Evolutionary conservation across 805 yeast species (phyloP).

Genomic region (Candida endomychidarum): DNA sequence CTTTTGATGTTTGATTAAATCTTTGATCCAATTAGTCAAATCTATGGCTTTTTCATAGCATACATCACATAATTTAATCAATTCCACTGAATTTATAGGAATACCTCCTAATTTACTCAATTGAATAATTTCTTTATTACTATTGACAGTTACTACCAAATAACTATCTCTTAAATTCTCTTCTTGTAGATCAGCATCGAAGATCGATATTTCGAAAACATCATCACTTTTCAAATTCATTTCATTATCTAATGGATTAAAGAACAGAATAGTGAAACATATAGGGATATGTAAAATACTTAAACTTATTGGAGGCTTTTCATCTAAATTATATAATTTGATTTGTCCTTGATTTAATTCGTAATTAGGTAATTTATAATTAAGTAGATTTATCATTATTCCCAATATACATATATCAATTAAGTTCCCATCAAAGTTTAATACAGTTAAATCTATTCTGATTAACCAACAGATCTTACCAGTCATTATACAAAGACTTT

Average conservation of each 20-base stretch:
- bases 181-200: slow-evolving; percentile 79
- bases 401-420: slow-evolving; percentile 90
- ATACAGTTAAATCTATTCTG: slow-evolving; percentile 84
- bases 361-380: slow-evolving; percentile 81
- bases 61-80: slow-evolving; percentile 66
- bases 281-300: slow-evolving; percentile 87
- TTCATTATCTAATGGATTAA: slow-evolving; percentile 63
- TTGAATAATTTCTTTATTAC: slow-evolving; percentile 89
- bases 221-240: slow-evolving; percentile 69
- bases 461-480: slow-evolving; percentile 91
- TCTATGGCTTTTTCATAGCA: slow-evolving; percentile 64
- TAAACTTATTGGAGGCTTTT: slow-evolving; percentile 83
- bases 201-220: slow-evolving; percentile 57
- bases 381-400: slow-evolving; percentile 81
- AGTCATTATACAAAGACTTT: slow-evolving; percentile 84
- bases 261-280: slow-evolving; percentile 86
- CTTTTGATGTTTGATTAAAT: slow-evolving; percentile 55
- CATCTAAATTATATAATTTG: slow-evolving; percentile 67
- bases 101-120: slow-evolving; percentile 87
- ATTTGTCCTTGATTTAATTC: slow-evolving; percentile 39
- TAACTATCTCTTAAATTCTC: slow-evolving; percentile 75
- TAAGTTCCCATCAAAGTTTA: slow-evolving; percentile 90
- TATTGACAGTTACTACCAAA: slow-evolving; percentile 82
- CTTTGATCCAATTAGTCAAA: slow-evolving; percentile 63
- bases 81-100: slow-evolving; percentile 68